Conservation (phyloP, 2,329 filamentous ascomycete species). For the Ophiostoma quercus region DNA sequence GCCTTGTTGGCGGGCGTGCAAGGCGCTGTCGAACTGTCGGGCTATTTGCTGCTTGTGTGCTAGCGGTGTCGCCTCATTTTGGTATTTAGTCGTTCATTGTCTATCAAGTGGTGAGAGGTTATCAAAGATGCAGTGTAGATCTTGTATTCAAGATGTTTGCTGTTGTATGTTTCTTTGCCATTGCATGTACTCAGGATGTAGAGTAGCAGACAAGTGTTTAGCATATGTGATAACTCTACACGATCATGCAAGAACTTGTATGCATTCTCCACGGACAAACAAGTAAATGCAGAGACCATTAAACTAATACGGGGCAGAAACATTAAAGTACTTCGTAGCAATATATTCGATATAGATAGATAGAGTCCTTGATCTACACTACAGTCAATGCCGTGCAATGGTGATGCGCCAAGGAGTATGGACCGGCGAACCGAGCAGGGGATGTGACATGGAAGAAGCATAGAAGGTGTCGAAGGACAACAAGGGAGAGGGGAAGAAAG, state of each 20-base stretch:
- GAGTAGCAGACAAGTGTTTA: neutral
- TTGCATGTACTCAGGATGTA: neutral
- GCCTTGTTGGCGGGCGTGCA: neutral
- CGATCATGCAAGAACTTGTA: neutral
- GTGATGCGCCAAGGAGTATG: constrained; percentile 8
- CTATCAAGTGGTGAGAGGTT: neutral
- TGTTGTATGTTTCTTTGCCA: neutral
- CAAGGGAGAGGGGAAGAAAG: neutral
- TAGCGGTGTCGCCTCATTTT: neutral
- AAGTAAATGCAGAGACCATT: neutral
- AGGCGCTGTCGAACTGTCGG: neutral
- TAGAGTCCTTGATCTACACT: neutral
- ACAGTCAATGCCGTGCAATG: constrained; percentile 5
- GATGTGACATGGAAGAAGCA: constrained; percentile 7
- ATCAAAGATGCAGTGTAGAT: neutral
- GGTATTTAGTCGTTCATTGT: neutral
- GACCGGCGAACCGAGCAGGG: neutral
- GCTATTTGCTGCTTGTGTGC: neutral
- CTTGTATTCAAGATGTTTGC: neutral
- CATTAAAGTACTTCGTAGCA: neutral
- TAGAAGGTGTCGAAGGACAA: constrained; percentile 6
- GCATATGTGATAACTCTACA: neutral
- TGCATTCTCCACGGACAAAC: neutral
- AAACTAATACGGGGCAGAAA: neutral
- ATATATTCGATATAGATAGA: neutral